Base-by-base conservation (phyloP, 305 asterid genomes). In the Coffea humblotiana region DNA sequence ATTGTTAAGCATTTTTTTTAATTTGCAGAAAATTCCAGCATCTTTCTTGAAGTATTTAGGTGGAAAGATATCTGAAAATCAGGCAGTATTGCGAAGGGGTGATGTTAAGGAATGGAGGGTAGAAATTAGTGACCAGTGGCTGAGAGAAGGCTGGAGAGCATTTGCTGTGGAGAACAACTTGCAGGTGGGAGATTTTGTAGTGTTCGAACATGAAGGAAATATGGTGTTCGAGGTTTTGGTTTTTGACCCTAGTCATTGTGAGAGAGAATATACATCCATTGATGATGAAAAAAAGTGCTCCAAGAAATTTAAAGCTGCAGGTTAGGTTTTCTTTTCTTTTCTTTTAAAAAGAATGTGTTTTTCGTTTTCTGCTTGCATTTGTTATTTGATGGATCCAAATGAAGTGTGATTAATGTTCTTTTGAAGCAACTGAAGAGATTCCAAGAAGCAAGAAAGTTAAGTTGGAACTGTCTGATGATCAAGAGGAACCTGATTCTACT, bases 121-220 rank as follows among this genome's bases (percentile, higher is more conserved):
- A 16, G 77, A 77, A 54, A 14, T 81, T 18, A 63, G 71, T 51
- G 75, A 71, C 15, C 66, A 35, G 23, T 54, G 52, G 13, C 25
- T 70, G 2, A 69, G 56, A 29, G 71, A 71, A 9, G 78, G 84
- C 64, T 82, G 84, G 84, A 49, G 47, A 52, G 37, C 43, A 11
- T 82, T 82, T 27, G 51, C 49, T 0, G 70, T 47, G 54, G 78
- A 82, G 6, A 52, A 72, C 72, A 77, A 54, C 63, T n/a, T 81
- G 73, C 61, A 52, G 25, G 79, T 81, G 47, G 84, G 84, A 14
- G 81, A 77, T 52, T 13, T 76, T 13, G 60, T 71, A 48, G 72
- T 76, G 56, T 81, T 81, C 45, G 60, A 72, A 63, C 84, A 81
- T 61, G 81, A 81, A 81, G 81, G 84, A 61, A 13, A 77, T 15